Percentiles rank a stretch among this genome's conserved stretches.
These are phyloP conservation scores for Phytophthora citrophthora DNA, from an alignment of 352 stramenopile species.

Conservation along the genomic window DNA sequence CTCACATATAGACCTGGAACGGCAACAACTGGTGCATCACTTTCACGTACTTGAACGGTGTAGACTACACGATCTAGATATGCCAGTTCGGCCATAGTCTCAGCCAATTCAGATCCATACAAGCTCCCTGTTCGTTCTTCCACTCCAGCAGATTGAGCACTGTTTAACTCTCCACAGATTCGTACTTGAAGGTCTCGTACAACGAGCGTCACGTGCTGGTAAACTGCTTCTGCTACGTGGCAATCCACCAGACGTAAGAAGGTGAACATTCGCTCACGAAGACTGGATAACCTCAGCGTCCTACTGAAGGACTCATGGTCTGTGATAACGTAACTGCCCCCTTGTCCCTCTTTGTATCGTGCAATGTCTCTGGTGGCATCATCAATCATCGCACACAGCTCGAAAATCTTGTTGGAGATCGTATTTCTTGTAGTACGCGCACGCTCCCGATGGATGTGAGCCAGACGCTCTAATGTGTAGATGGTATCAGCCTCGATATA, in stretches of 20 bases:
- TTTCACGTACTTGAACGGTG: conserved; percentile 1
- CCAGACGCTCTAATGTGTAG: conserved; percentile 20
- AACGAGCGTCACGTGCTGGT: conserved; percentile 39
- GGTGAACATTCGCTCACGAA: conserved; percentile 60
- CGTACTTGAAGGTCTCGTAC: conserved; percentile 37
- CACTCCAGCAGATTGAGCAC: not conserved
- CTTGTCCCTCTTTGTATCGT: conserved; percentile 11
- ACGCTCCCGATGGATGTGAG: conserved; percentile 25
- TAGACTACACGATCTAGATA: conserved; percentile 10
- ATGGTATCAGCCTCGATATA: conserved; percentile 18
- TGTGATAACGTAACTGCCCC: conserved; percentile 14
- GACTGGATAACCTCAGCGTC: conserved; percentile 33
- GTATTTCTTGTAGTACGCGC: conserved; percentile 14
- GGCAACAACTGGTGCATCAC: not conserved
- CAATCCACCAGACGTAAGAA: conserved; percentile 61
- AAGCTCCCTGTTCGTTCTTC: conserved; percentile 7
- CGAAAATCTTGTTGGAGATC: conserved; percentile 23
- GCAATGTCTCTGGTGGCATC: conserved; percentile 20
- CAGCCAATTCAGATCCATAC: not conserved
- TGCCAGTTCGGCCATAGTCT: not conserved
- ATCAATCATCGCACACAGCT: conserved; percentile 33
- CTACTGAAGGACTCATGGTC: conserved; percentile 31
- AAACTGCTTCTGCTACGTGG: conserved; percentile 54
- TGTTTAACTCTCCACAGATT: conserved; percentile 34
- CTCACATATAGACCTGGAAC: conserved; percentile 33